Evolutionary conservation across 768 basidiomycete genomes (phyloP).

Genomic region (Phaffia tasmanica): DNA sequence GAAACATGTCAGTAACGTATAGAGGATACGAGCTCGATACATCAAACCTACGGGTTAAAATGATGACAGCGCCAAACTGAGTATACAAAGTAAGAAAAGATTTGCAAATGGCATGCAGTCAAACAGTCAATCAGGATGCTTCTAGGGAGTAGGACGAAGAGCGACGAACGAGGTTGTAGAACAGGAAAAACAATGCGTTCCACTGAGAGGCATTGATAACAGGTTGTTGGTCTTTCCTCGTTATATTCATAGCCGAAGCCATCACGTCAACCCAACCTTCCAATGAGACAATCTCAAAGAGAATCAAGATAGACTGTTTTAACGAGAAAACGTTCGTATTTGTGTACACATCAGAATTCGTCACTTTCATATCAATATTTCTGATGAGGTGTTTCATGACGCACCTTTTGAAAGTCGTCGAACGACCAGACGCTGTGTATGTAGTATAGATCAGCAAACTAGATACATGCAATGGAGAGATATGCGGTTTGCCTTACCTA

Average conservation of each 20-base stretch:
- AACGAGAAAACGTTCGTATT: constrained; percentile 25
- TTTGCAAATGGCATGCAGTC: background rate
- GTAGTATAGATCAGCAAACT: constrained; percentile 2
- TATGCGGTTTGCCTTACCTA: background rate
- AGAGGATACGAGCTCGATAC: background rate
- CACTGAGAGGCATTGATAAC: constrained; percentile 57
- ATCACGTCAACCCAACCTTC: constrained; percentile 97
- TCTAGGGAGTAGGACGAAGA: background rate
- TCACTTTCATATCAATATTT: background rate
- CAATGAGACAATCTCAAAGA: constrained; percentile 90
- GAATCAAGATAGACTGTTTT: constrained; percentile 61
- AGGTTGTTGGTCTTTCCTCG: constrained; percentile 58
- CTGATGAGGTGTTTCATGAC: background rate
- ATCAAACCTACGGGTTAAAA: constrained; percentile 48
- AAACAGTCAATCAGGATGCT: background rate
- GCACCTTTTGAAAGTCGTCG: constrained; percentile 55
- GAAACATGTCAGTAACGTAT: background rate
- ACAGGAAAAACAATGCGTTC: constrained; percentile 82
- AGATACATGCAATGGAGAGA: too few species aligned
- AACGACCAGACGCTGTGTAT: constrained; percentile 63
- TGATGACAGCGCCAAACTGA: constrained; percentile 68
- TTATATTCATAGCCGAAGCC: constrained; percentile 65
- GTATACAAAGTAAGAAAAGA: background rate
- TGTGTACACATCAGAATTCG: background rate
- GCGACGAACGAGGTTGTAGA: constrained; percentile 56